phyloP scores from a whole-genome alignment of 2,329 filamentous ascomycete species.

The Penicillium olsonii region DNA sequence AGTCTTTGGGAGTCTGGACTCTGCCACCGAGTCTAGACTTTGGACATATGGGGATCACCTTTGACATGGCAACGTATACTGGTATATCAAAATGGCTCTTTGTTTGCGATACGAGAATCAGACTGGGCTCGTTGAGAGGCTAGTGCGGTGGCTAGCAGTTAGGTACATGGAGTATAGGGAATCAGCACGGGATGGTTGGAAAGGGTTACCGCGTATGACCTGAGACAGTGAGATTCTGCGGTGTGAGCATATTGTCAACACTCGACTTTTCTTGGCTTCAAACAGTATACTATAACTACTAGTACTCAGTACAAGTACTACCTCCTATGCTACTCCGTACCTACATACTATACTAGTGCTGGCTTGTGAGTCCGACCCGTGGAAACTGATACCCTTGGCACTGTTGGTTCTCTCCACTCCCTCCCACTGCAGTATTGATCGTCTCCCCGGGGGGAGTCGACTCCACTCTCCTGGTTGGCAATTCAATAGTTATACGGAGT shows the following conservation, averaged over 20 bases:
- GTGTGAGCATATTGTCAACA: too few relatives aligned
- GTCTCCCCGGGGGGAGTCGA: conserved; percentile 15
- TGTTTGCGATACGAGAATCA: not conserved
- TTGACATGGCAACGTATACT: too few relatives aligned
- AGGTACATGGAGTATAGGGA: too few relatives aligned
- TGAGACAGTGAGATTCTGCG: too few relatives aligned
- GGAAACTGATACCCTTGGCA: conserved; percentile 2
- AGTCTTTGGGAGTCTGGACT: not conserved
- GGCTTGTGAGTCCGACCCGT: too few relatives aligned
- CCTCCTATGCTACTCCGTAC: too few relatives aligned
- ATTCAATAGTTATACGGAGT: not conserved
- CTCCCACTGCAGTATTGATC: conserved; percentile 21
- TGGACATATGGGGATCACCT: too few relatives aligned
- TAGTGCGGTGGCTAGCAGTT: not conserved
- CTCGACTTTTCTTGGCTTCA: too few relatives aligned
- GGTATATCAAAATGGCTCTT: not conserved
- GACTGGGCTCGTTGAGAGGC: not conserved
- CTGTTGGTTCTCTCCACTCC: conserved; percentile 5
- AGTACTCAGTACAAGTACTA: not conserved
- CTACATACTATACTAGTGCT: too few relatives aligned
- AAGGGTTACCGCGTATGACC: too few relatives aligned
- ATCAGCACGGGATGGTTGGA: not conserved
- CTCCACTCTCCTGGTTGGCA: conserved; percentile 18
- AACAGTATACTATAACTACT: too few relatives aligned
- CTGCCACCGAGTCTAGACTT: conserved; percentile 5